Evolutionary conservation across 2,329 filamentous ascomycete genomes (phyloP).

Genomic region (Zymoseptoria pseudotritici): DNA sequence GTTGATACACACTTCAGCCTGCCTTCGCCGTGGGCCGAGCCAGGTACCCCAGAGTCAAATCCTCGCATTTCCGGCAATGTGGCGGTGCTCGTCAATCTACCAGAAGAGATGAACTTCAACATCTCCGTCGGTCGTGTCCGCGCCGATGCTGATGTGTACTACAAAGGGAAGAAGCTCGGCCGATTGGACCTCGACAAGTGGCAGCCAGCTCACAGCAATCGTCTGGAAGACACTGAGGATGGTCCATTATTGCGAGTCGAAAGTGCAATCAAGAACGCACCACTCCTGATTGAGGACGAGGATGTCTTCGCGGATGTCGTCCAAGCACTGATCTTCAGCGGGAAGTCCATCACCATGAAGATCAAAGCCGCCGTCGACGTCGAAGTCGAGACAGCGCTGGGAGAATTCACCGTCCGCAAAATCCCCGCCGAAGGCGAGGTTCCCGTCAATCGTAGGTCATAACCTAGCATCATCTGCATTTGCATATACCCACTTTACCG

Average conservation of each 20-base stretch:
- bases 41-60: slow-evolving; percentile 61
- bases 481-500: slow-evolving; percentile 1
- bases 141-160: slow-evolving; percentile 73
- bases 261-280: slow-evolving; percentile 69
- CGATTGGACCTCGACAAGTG: slow-evolving; percentile 71
- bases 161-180: slow-evolving; percentile 70
- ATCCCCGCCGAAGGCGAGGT: slow-evolving; percentile 79
- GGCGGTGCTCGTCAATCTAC: slow-evolving; percentile 68
- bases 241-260: slow-evolving; percentile 63
- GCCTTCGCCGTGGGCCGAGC: slow-evolving; percentile 71
- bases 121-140: slow-evolving; percentile 70
- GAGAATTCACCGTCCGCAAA: slow-evolving; percentile 69
- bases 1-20: slow-evolving; percentile 78
- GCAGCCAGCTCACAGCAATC: slow-evolving; percentile 78
- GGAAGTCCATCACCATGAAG: slow-evolving; percentile 59
- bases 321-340: slow-evolving; percentile 71
- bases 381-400: slow-evolving; percentile 72
- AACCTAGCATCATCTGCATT: slow-evolving; percentile 9
- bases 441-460: slow-evolving; percentile 82
- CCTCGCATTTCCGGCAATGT: slow-evolving; percentile 80
- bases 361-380: slow-evolving; percentile 78
- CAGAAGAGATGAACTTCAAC: slow-evolving; percentile 78
- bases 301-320: slow-evolving; percentile 73
- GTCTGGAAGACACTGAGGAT: slow-evolving; percentile 51
- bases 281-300: slow-evolving; percentile 72